phyloP scores from a whole-genome alignment of 495 filamentous ascomycete species.

The Penicillium chermesinum region DNA sequence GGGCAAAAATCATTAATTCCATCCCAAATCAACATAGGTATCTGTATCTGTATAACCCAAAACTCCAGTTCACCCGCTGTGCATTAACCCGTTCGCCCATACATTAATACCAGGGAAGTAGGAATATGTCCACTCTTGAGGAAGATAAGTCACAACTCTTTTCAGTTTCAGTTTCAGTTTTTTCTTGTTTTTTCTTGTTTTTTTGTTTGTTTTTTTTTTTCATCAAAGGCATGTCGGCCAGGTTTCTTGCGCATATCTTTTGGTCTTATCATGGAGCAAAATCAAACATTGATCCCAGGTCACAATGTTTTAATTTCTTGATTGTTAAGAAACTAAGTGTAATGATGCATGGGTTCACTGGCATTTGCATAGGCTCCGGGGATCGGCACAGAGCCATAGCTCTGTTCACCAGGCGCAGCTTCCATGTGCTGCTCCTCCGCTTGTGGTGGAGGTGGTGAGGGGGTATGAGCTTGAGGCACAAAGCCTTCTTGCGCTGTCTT shows the following conservation, averaged over 20 bases:
- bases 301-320: too few relatives aligned
- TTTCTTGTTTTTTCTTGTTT: conserved; percentile 15
- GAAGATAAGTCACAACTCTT: neutral
- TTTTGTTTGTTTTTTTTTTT: neutral
- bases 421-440: conserved; percentile 30
- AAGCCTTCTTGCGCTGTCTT: conserved; percentile 57
- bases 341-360: neutral
- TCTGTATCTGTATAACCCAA: conserved; percentile 16
- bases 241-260: neutral
- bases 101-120: conserved; percentile 2
- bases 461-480: conserved; percentile 18
- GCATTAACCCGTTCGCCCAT: conserved; percentile 9
- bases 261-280: neutral
- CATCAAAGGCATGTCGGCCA: neutral
- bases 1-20: conserved; percentile 5
- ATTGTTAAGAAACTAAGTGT: neutral
- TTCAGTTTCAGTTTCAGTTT: neutral
- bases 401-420: conserved; percentile 46
- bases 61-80: conserved; percentile 13
- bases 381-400: conserved; percentile 49
- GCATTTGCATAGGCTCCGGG: conserved; percentile 44
- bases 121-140: conserved; percentile 2
- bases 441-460: conserved; percentile 20
- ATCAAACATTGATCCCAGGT: too few relatives aligned
- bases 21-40: conserved; percentile 14